Evolutionary conservation across 352 stramenopile species (phyloP).

Genomic region (Phytopythium vexans): DNA sequence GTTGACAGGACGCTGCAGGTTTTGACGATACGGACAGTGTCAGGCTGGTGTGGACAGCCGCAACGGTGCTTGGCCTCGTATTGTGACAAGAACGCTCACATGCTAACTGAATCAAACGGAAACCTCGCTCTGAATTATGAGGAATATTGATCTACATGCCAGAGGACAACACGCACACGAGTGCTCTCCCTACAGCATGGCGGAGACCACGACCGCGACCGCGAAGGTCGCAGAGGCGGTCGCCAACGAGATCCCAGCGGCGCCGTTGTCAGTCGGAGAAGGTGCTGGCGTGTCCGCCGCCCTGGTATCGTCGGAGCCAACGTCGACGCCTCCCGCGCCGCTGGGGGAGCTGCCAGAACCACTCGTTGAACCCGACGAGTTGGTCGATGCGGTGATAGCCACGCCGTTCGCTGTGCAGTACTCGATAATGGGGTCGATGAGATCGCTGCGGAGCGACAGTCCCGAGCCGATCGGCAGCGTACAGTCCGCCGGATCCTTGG

Average conservation of each 20-base stretch:
- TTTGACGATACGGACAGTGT: too few species aligned
- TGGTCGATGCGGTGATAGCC: background rate
- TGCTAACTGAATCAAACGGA: too few species aligned
- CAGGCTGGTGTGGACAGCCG: too few species aligned
- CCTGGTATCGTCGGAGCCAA: background rate
- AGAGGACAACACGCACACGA: background rate
- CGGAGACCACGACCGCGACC: conserved; percentile 1
- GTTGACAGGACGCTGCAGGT: too few species aligned
- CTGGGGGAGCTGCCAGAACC: background rate
- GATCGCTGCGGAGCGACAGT: conserved; percentile 11
- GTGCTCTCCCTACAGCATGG: background rate
- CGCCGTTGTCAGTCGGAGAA: background rate
- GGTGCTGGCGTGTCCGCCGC: background rate
- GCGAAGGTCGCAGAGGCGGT: background rate
- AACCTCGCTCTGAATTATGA: too few species aligned
- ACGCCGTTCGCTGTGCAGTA: conserved; percentile 17
- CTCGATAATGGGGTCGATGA: conserved; percentile 13
- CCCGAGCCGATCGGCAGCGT: conserved; percentile 8
- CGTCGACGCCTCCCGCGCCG: conserved; percentile 1
- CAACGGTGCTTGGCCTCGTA: too few species aligned
- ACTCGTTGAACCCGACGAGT: background rate
- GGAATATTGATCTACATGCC: too few species aligned
- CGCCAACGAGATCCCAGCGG: background rate
- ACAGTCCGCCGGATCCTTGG: conserved; percentile 13
- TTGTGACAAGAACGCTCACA: too few species aligned